Percentiles rank a stretch among this genome's conserved stretches.
phyloP scores from a whole-genome alignment of 2,329 filamentous ascomycete genomes.

The Ophiostoma quercus region DNA sequence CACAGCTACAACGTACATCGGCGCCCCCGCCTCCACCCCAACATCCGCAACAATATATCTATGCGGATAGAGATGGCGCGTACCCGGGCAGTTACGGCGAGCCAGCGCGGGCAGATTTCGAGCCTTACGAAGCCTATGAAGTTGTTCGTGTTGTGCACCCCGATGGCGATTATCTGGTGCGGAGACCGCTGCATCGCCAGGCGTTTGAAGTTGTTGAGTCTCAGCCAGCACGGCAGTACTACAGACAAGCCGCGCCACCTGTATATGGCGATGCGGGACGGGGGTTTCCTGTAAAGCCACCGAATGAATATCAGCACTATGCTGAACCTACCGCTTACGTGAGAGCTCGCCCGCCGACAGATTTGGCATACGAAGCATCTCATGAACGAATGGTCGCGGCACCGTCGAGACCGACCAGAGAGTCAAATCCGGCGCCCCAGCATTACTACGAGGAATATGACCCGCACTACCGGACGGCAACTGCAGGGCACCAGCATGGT shows the following conservation, averaged over 20 bases:
- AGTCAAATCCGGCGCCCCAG: not conserved
- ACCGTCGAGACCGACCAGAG: not conserved
- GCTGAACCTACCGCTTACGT: not conserved
- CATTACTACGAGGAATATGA: not conserved
- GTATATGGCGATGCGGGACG: not conserved
- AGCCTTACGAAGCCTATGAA: constrained; percentile 43
- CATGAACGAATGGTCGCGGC: not conserved
- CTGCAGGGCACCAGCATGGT: not conserved
- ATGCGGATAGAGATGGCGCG: not conserved
- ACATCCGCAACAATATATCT: not conserved
- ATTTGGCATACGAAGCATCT: not conserved
- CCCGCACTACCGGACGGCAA: not conserved
- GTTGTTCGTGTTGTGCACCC: constrained; percentile 43
- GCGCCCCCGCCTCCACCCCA: not conserved
- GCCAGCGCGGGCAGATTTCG: constrained; percentile 34
- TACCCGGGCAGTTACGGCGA: not conserved
- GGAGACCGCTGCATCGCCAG: constrained; percentile 35
- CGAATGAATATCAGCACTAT: not conserved
- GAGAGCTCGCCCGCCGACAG: not conserved
- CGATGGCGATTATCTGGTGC: constrained; percentile 44
- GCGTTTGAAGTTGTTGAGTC: not conserved
- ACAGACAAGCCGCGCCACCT: not conserved
- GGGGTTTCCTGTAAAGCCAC: not conserved
- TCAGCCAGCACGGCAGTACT: not conserved
- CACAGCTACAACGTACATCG: not conserved